phyloP scores from a whole-genome alignment of 2,329 filamentous ascomycete genomes.

The Ploettnerulaceae sp. region DNA sequence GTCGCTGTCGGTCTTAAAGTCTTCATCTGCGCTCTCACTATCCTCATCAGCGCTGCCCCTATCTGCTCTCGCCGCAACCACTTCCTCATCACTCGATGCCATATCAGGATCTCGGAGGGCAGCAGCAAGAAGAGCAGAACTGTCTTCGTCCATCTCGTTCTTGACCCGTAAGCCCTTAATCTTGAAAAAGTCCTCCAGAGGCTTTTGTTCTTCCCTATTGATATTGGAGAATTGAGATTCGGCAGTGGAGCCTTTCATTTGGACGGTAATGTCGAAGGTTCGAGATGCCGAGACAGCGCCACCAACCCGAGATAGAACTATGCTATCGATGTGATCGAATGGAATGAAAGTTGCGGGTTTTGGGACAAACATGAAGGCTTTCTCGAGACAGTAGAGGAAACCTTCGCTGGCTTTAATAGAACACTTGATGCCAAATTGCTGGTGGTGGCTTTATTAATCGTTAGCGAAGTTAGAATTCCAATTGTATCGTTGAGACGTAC shows the following conservation, averaged over 20 bases:
- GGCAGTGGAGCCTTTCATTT: slow-evolving; percentile 78
- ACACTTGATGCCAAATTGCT: slow-evolving; percentile 94
- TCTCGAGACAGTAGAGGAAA: slow-evolving; percentile 93
- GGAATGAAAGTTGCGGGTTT: slow-evolving; percentile 97
- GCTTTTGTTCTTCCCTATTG: slow-evolving; percentile 94
- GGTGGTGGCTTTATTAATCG: slow-evolving; percentile 65
- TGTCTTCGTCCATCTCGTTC: slow-evolving; percentile 96
- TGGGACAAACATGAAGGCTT: slow-evolving; percentile 98
- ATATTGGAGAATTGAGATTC: slow-evolving; percentile 99
- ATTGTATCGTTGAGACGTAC: slow-evolving; percentile 37
- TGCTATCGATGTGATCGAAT: slow-evolving; percentile 84
- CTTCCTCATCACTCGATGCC: slow-evolving; percentile 68
- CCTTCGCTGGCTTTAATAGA: slow-evolving; percentile 99
- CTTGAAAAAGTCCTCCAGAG: slow-evolving; percentile 96
- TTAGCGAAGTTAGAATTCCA: slow-evolving; percentile 26
- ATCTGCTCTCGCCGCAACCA: slow-evolving; percentile 64
- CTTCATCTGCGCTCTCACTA: slow-evolving; percentile 90
- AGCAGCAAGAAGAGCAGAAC: slow-evolving; percentile 66
- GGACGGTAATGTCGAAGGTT: slow-evolving; percentile 95
- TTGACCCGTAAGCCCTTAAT: slow-evolving; percentile 91
- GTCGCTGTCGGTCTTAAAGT: slow-evolving; percentile 89
- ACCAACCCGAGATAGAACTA: slow-evolving; percentile 93
- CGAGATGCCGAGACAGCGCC: slow-evolving; percentile 90
- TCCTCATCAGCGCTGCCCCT: slow-evolving; percentile 94
- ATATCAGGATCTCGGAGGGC: slow-evolving; percentile 81